Evolutionary conservation across 176 grass and related monocot species (phyloP).

Genomic region (Zea mays): Zm-B73-REFERENCE-NAM-5.0 NC_050097.1:44181001-44181500

Average conservation of each 20-base stretch:
- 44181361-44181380: constrained; percentile 79
- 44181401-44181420: constrained; percentile 80
- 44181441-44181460: constrained; percentile 75
- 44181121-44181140: constrained; percentile 47
- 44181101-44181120: too few relatives aligned
- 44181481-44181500: constrained; percentile 57
- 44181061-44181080: too few relatives aligned
- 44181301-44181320: constrained; percentile 87
- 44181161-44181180: constrained; percentile 95
- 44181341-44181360: constrained; percentile 77
- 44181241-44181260: constrained; percentile 75
- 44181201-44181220: constrained; percentile 73
- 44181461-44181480: constrained; percentile 86
- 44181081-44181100: too few relatives aligned
- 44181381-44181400: constrained; percentile 63
- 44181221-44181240: constrained; percentile 61
- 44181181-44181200: constrained; percentile 66
- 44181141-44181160: constrained; percentile 72
- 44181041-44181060: constrained; percentile 71
- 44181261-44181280: constrained; percentile 85
- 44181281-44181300: constrained; percentile 58
- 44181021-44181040: constrained; percentile 63
- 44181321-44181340: constrained; percentile 89
- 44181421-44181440: constrained; percentile 62
- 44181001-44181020: constrained; percentile 55